Evolutionary conservation across 176 grass and related monocot genomes (phyloP), one percentile per base, ranked within the genome.

Genomic region (Oryza glaberrima): DNA sequence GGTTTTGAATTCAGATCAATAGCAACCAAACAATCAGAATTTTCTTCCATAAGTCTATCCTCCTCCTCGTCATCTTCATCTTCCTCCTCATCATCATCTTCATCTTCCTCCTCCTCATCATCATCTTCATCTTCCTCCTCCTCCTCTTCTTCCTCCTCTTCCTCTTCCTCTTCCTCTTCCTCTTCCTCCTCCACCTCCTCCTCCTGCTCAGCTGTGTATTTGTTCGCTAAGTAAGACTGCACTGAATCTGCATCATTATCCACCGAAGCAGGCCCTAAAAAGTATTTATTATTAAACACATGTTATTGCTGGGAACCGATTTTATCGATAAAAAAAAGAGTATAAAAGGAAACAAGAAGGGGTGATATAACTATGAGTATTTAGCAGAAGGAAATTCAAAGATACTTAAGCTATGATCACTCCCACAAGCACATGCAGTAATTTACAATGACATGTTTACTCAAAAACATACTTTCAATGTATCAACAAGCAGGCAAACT

Each of bases 101-200:
- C 40, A 1, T 41, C 40, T 7, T 41, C 40, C 40, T 41, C 40
- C 38, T 40, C 38, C 6, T 40, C 38, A 4, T 40, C 38, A 4
- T 40, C 38, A 4, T 40, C 38, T 6, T 40, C 38, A 0, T 40
- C 38, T 0, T 40, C 38, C 4, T 40, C 38, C 6, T 40, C 38
- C 0, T 40, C 38, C 0, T 40, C 38, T 0, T 40, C 38, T 0
- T 40, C 38, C 0, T 40, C 5, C 0, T 40, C 6, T 0, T 54
- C 51, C 51, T 54, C 8, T 8, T 43, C 41, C 35, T 36, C 38
- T 1, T 40, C 38, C 5, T 40, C 6, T 0, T 40, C 38, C 4
- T 40, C 38, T 0, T 40, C 38, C 0, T 40, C 5, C 1, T 40
- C 6, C 36, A 19, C 51, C 51, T 54, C 7, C 1, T 43, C 41